These are phyloP conservation scores for Penicillium sp. DNA, from an alignment of 2,329 filamentous ascomycete species.

Conservation along the genomic window DNA sequence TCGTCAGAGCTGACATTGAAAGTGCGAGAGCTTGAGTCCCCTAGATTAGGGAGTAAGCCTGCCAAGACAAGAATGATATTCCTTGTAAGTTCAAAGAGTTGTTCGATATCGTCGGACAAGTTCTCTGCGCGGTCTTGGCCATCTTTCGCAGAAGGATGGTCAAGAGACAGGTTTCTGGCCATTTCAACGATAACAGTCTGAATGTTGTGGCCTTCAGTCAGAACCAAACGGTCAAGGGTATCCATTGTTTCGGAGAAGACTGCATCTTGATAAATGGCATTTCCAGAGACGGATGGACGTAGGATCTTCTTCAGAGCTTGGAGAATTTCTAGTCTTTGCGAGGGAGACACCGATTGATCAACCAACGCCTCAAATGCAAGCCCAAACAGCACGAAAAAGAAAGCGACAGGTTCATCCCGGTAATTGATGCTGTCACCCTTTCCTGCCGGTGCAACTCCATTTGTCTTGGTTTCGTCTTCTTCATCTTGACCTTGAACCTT, in stretches of 20 bases:
- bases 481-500: constrained; percentile 27
- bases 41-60: constrained; percentile 73
- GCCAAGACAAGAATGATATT: constrained; percentile 93
- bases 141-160: constrained; percentile 81
- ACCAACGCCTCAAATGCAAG: constrained; percentile 94
- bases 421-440: constrained; percentile 88
- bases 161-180: constrained; percentile 80
- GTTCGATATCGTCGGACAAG: constrained; percentile 93
- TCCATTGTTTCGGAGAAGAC: constrained; percentile 98
- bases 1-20: constrained; percentile 78
- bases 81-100: constrained; percentile 91
- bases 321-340: constrained; percentile 83
- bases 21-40: constrained; percentile 54
- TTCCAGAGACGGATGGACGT: constrained; percentile 88
- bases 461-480: constrained; percentile 14
- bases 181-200: constrained; percentile 94
- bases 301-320: constrained; percentile 91
- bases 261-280: constrained; percentile 92
- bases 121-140: constrained; percentile 65
- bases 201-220: constrained; percentile 85
- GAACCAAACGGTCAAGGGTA: constrained; percentile 81
- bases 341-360: constrained; percentile 67
- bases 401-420: constrained; percentile 92
- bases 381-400: constrained; percentile 97
- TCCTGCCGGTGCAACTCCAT: constrained; percentile 30